Conservation (phyloP, 768 basidiomycete species). For the Ramaria sp. region DNA sequence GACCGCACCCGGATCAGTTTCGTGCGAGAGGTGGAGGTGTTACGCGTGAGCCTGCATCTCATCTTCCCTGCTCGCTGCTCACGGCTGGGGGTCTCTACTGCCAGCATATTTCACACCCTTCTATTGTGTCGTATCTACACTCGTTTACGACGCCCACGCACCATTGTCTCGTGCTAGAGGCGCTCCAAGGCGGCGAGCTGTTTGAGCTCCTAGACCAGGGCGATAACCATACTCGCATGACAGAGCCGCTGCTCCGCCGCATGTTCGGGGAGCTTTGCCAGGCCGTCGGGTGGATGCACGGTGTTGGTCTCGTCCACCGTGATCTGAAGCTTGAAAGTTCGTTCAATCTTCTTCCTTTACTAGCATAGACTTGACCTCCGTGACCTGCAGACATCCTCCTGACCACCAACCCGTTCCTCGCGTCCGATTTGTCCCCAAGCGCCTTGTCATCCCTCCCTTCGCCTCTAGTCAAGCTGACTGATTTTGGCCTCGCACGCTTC, state of each 20-base stretch:
- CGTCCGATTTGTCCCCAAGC: constrained; percentile 21
- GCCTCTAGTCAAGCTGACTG: constrained; percentile 72
- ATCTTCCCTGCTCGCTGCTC: not conserved
- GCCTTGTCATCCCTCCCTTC: constrained; percentile 25
- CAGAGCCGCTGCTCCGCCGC: constrained; percentile 45
- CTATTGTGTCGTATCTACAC: constrained; percentile 61
- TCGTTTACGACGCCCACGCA: constrained; percentile 62
- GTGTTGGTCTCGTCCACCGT: constrained; percentile 75
- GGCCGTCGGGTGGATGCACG: constrained; percentile 83
- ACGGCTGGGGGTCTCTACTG: constrained; percentile 3
- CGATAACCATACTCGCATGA: constrained; percentile 15
- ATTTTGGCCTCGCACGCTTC: constrained; percentile 85
- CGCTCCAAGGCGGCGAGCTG: constrained; percentile 70
- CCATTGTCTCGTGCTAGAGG: constrained; percentile 73
- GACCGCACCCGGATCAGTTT: constrained; percentile 62
- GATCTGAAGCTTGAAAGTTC: constrained; percentile 72
- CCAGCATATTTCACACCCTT: constrained; percentile 72
- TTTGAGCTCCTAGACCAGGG: constrained; percentile 62
- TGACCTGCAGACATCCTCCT: constrained; percentile 57
- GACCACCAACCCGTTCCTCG: constrained; percentile 37
- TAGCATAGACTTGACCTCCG: not conserved
- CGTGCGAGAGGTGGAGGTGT: constrained; percentile 72
- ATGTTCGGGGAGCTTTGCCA: constrained; percentile 70
- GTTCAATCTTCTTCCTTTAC: constrained; percentile 13
- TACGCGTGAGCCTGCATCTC: constrained; percentile 41